phyloP scores from a whole-genome alignment of 179 eudicot species.

The Actinidia arguta region DNA sequence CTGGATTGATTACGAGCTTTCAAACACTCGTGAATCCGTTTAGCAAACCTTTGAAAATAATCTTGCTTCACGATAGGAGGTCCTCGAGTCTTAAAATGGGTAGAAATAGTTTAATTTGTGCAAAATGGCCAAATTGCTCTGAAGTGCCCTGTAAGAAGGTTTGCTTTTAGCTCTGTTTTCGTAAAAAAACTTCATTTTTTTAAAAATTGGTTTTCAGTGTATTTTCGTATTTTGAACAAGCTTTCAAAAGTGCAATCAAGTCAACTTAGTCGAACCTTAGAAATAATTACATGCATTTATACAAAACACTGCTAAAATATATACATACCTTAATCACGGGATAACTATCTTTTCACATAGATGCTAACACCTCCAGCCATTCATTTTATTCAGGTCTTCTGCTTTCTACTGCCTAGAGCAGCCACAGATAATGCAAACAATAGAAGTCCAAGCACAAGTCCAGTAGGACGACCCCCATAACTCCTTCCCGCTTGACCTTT shows the following conservation, averaged over 20 bases:
- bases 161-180: no score
- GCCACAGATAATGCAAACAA: neutral
- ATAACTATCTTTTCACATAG: neutral
- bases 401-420: neutral
- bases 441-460: neutral
- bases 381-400: neutral
- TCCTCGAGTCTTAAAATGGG: no score
- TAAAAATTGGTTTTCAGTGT: neutral
- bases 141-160: no score
- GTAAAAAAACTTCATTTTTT: no score
- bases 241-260: neutral
- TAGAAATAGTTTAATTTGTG: no score
- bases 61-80: no score
- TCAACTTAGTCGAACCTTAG: neutral
- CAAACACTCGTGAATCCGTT: no score
- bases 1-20: no score
- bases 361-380: neutral
- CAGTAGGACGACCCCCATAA: neutral
- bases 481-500: neutral
- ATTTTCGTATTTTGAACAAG: no score
- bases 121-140: no score
- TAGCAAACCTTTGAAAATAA: no score
- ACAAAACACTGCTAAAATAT: neutral
- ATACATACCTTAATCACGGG: neutral
- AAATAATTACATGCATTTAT: neutral